Evolutionary conservation across 768 basidiomycete species (phyloP), one percentile per base, ranked within the genome.

Genomic region (Pleurotus ostreatus): DNA sequence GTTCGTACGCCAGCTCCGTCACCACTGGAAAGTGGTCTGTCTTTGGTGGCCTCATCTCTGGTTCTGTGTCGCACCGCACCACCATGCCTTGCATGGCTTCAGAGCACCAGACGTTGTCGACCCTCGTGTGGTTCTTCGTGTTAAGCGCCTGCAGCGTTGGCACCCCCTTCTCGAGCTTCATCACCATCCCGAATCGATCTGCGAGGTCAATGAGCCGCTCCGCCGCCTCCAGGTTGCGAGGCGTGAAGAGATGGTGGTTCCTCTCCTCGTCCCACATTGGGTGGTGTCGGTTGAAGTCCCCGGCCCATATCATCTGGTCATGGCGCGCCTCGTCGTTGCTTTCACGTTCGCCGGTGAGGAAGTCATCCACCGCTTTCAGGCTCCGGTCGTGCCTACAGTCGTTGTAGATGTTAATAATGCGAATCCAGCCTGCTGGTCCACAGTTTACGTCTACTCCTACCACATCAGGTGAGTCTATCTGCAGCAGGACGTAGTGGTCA

Each of bases 231-330:
- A 65, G 55, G 2, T 46, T 46, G 7, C 1, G 38, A 1, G 9
- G 39, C 0, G 61, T 66, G 51, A 70, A 70, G 0, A 72, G 62
- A n/a, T 68, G 65, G 0, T 23, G 4, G 57, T 76, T 73, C 0
- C 55, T 4, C 0, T 51, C 38, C 1, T 66, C 61, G 18, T 78
- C 76, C 76, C 76, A 77, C 2, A 67, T 39, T 0, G 69, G 68
- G 60, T 74, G 71, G 54, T 76, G 75, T 6, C 68, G 55, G 61
- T 77, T 76, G 67, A 76, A 74, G 62, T 77, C 70, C 0, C 73
- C 74, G 0, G 63, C 41, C 69, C 66, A 70, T 2, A 73, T 41
- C 25, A 26, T 26, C 7, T 26, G 25, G 1, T 4, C 3, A 2
- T 20, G 20, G 20, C 20, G 20, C 20, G 20, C 20, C 20, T 20